phyloP scores from a whole-genome alignment of 495 filamentous ascomycete genomes.

The Lasiosphaeriaceae sp. region DNA sequence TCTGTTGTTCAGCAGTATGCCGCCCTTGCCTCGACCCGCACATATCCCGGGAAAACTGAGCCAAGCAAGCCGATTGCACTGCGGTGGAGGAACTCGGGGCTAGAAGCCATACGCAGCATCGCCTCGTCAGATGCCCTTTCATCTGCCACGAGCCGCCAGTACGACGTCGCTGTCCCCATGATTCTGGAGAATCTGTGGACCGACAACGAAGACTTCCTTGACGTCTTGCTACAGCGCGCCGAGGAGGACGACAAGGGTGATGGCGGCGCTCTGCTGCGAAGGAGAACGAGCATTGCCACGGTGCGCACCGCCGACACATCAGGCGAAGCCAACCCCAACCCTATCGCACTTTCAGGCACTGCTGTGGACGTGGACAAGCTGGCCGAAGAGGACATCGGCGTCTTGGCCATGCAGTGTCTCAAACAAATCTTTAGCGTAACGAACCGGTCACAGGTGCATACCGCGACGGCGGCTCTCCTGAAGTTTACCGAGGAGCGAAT shows the following conservation, averaged over 20 bases:
- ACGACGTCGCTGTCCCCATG: constrained; percentile 72
- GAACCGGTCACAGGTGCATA: constrained; percentile 70
- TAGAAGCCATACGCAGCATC: constrained; percentile 74
- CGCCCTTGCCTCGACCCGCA: constrained; percentile 62
- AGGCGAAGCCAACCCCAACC: constrained; percentile 61
- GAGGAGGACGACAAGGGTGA: constrained; percentile 62
- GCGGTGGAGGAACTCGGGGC: constrained; percentile 75
- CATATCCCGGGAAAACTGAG: constrained; percentile 42
- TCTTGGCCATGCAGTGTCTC: constrained; percentile 76
- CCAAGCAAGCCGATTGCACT: constrained; percentile 71
- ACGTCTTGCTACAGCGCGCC: constrained; percentile 56
- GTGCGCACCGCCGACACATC: constrained; percentile 64
- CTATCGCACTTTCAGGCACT: constrained; percentile 65
- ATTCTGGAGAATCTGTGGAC: constrained; percentile 82
- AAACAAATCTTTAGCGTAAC: constrained; percentile 74
- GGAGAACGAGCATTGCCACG: constrained; percentile 75
- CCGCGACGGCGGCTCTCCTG: constrained; percentile 65
- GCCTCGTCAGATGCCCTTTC: constrained; percentile 73
- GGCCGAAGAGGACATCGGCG: constrained; percentile 80
- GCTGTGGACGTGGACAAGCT: constrained; percentile 79
- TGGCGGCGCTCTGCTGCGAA: constrained; percentile 50
- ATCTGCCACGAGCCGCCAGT: constrained; percentile 66
- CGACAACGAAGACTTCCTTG: constrained; percentile 64
- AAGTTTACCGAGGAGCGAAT: constrained; percentile 64
- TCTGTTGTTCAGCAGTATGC: constrained; percentile 74